phyloP scores from a whole-genome alignment of 2,329 filamentous ascomycete genomes.

The Colletotrichum acutatum region DNA sequence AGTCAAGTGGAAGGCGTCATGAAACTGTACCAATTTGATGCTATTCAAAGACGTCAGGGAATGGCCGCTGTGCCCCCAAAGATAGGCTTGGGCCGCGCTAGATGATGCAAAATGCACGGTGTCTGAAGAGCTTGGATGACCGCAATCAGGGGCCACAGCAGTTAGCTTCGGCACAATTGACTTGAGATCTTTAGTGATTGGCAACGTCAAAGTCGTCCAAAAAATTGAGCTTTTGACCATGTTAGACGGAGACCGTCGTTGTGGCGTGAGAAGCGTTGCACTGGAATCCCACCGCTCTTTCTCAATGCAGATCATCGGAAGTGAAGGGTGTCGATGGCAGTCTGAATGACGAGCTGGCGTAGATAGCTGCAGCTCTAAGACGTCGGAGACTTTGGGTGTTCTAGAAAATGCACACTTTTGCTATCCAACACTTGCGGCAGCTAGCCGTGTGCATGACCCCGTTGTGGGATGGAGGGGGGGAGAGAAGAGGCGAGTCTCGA shows the following conservation, averaged over 20 bases:
- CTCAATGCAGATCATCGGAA: slow-evolving; percentile 23
- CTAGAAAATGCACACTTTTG: slow-evolving; percentile 17
- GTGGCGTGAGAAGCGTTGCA: slow-evolving; percentile 26
- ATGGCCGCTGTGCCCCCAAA: slow-evolving; percentile 1
- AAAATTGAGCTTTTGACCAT: slow-evolving; percentile 7
- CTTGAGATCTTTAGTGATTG: background rate
- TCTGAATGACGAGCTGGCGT: slow-evolving; percentile 30
- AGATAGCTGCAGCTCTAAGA: slow-evolving; percentile 27
- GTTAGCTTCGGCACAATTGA: slow-evolving; percentile 14
- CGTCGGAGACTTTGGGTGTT: slow-evolving; percentile 11
- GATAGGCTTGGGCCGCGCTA: slow-evolving; percentile 4
- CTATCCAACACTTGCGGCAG: slow-evolving; percentile 15
- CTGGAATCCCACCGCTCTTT: slow-evolving; percentile 32
- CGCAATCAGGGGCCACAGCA: slow-evolving; percentile 3
- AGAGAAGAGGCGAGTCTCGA: slow-evolving; percentile 1
- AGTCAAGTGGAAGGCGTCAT: background rate
- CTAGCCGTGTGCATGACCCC: slow-evolving; percentile 32
- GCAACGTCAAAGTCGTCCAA: background rate
- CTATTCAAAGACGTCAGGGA: background rate
- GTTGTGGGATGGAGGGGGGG: slow-evolving; percentile 4
- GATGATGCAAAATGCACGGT: slow-evolving; percentile 6
- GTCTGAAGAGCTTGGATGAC: slow-evolving; percentile 1
- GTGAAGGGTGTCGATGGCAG: slow-evolving; percentile 6
- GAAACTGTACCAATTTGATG: background rate
- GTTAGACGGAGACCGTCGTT: background rate